phyloP scores from a whole-genome alignment of 257 asterid species.

The Cynanchum wilfordii region DNA sequence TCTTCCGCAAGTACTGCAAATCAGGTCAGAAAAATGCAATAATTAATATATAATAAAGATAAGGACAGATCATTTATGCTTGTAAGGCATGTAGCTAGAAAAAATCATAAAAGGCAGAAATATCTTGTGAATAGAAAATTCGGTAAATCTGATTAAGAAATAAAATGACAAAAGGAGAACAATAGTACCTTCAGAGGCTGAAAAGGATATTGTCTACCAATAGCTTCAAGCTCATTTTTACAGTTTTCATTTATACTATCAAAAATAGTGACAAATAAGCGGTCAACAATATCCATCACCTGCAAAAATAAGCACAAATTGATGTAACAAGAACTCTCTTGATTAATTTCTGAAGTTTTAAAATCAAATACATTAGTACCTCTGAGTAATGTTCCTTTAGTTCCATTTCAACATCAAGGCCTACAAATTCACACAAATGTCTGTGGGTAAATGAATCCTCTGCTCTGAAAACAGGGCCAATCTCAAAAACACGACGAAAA shows the following conservation, averaged over 20 bases:
- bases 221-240: constrained; percentile 72
- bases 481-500: constrained; percentile 79
- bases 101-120: background rate
- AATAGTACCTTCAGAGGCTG: constrained; percentile 65
- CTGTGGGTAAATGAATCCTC: constrained; percentile 91
- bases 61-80: background rate
- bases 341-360: background rate
- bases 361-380: constrained; percentile 30
- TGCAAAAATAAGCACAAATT: constrained; percentile 28
- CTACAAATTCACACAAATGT: constrained; percentile 89
- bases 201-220: constrained; percentile 75
- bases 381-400: constrained; percentile 87
- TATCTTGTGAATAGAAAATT: background rate
- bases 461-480: constrained; percentile 88
- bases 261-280: constrained; percentile 73
- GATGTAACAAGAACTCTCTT: background rate
- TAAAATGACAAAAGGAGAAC: background rate
- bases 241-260: constrained; percentile 62
- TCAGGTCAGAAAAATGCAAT: background rate
- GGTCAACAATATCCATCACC: constrained; percentile 91
- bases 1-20: constrained; percentile 69
- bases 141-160: background rate
- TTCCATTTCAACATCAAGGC: constrained; percentile 96
- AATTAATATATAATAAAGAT: background rate
- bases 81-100: background rate